Conservation (phyloP, 805 yeast genomes). For the Wickerhamiella brachini region DNA sequence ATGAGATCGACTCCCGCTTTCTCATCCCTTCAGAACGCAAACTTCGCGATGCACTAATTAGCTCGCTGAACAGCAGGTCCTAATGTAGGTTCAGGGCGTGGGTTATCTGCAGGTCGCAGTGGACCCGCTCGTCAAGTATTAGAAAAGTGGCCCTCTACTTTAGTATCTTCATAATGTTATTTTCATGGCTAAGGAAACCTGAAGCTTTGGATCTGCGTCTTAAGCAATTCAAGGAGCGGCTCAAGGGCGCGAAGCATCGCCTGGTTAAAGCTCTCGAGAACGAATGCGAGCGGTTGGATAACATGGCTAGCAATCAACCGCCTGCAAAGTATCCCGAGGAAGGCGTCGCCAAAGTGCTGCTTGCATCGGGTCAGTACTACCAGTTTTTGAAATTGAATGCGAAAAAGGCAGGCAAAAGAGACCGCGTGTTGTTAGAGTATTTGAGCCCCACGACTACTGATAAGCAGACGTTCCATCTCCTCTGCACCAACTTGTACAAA, state of each 20-base stretch:
- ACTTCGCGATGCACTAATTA: background rate
- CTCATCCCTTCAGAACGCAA: background rate
- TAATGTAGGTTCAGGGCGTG: background rate
- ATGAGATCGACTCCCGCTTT: background rate
- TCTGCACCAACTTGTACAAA: background rate
- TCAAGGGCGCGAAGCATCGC: background rate
- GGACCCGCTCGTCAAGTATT: background rate
- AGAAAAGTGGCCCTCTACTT: background rate
- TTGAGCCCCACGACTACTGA: background rate
- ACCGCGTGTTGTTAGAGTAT: background rate
- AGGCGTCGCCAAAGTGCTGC: slow-evolving; percentile 1
- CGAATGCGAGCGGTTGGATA: background rate
- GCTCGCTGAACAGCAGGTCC: background rate
- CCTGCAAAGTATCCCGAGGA: background rate
- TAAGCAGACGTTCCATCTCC: background rate
- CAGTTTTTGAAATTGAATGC: background rate
- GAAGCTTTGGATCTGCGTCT: background rate
- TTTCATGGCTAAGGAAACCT: background rate
- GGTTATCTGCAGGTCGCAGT: background rate
- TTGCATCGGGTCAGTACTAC: slow-evolving; percentile 3
- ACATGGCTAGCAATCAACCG: background rate
- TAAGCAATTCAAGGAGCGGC: background rate
- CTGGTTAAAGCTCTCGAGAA: background rate
- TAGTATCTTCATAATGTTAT: background rate
- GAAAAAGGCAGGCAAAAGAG: background rate